phyloP scores from a whole-genome alignment of 2,329 filamentous ascomycete species.

The Colletotrichum paranaense region DNA sequence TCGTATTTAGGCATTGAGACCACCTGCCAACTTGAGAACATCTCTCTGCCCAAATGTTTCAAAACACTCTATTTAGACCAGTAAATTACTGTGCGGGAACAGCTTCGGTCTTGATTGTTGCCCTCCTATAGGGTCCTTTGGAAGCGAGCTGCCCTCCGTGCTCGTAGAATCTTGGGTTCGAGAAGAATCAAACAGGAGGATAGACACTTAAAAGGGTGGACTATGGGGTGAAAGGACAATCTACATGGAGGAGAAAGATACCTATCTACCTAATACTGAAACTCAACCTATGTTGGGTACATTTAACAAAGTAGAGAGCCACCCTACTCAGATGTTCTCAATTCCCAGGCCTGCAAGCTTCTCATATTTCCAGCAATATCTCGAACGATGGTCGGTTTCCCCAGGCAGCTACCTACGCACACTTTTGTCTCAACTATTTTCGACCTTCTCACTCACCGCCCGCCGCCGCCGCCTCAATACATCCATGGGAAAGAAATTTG shows the following conservation, averaged over 20 bases:
- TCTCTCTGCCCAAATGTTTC: background rate
- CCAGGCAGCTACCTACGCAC: no score
- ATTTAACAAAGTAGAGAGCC: no score
- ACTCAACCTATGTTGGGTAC: background rate
- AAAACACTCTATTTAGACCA: background rate
- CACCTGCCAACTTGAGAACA: background rate
- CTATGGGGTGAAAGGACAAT: background rate
- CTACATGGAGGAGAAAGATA: background rate
- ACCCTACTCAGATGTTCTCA: background rate
- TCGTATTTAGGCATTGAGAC: background rate
- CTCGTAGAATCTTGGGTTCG: background rate
- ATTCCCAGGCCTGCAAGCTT: background rate
- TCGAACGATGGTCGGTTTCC: no score
- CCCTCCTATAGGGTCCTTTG: rapidly evolving
- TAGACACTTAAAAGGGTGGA: background rate
- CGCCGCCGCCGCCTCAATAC: no score
- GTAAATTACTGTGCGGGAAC: background rate
- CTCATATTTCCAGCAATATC: background rate
- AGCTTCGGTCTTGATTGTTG: background rate
- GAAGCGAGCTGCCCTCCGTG: background rate
- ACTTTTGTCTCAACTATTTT: no score
- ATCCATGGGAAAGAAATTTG: no score
- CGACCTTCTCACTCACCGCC: no score
- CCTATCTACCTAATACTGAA: background rate
- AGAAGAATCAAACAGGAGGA: background rate